Conservation (phyloP, 306 rosid species). For the Prunus salicina region DNA sequence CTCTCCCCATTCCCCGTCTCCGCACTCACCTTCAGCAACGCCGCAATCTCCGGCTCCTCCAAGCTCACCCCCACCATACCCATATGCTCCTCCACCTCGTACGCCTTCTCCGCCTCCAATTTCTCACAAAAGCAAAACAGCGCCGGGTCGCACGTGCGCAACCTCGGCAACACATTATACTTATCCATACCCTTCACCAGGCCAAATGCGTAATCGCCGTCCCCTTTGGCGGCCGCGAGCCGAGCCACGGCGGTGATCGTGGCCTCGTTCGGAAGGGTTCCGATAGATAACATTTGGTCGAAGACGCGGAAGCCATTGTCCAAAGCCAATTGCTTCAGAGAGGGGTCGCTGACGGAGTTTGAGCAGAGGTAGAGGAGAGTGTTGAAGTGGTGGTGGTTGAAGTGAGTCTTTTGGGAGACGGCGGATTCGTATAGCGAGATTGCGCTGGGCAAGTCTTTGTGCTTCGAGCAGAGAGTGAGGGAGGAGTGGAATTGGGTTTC, state of each 20-base stretch:
- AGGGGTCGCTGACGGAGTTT: slow-evolving; percentile 44
- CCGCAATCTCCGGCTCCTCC: slow-evolving; percentile 72
- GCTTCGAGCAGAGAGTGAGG: slow-evolving; percentile 64
- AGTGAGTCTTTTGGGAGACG: slow-evolving; percentile 30
- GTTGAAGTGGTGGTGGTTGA: slow-evolving; percentile 68
- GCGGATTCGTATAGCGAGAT: slow-evolving; percentile 58
- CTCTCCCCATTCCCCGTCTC: slow-evolving; percentile 46
- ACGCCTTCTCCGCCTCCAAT: slow-evolving; percentile 66
- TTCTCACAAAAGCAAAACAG: slow-evolving; percentile 62
- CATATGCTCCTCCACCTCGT: slow-evolving; percentile 73
- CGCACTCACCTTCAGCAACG: slow-evolving; percentile 61
- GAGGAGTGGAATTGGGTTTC: slow-evolving; percentile 60
- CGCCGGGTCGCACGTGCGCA: slow-evolving; percentile 71
- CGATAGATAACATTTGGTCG: slow-evolving; percentile 45
- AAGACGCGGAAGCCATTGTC: slow-evolving; percentile 62
- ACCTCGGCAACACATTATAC: slow-evolving; percentile 46
- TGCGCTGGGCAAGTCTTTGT: slow-evolving; percentile 49
- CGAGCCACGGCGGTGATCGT: slow-evolving; percentile 68
- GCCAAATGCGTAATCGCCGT: slow-evolving; percentile 56
- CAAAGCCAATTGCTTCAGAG: slow-evolving; percentile 39
- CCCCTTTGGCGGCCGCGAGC: slow-evolving; percentile 67
- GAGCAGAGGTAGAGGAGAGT: slow-evolving; percentile 87
- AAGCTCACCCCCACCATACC: slow-evolving; percentile 35
- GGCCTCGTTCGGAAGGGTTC: slow-evolving; percentile 69
- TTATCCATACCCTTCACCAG: slow-evolving; percentile 49